Conservation (phyloP, 2,329 filamentous ascomycete genomes). For the Lasiodiplodia theobromae region DNA sequence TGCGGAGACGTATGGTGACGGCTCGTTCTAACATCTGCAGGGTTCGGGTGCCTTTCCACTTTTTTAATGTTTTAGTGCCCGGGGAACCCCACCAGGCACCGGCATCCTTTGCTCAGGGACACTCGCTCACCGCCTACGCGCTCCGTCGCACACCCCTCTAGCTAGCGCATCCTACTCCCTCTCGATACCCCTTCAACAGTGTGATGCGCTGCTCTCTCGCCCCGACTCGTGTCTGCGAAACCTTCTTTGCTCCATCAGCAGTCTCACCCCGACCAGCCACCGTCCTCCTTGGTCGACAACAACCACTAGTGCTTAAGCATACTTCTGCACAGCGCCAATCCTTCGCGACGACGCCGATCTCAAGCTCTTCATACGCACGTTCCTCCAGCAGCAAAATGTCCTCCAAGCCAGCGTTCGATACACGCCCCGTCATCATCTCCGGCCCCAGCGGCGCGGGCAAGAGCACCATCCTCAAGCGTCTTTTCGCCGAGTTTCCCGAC, state of each 20-base stretch:
- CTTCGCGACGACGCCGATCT: not conserved
- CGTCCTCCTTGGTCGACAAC: not conserved
- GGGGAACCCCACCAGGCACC: not conserved
- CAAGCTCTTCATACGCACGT: not conserved
- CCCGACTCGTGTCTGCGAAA: not conserved
- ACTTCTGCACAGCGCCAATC: not conserved
- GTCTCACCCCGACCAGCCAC: not conserved
- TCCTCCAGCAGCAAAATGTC: not conserved
- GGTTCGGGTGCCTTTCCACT: not conserved
- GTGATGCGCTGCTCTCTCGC: slow-evolving; percentile 3
- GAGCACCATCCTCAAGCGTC: slow-evolving; percentile 76
- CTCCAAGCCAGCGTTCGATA: slow-evolving; percentile 9
- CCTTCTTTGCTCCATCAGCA: not conserved
- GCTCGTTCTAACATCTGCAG: slow-evolving; percentile 12
- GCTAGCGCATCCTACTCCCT: not conserved
- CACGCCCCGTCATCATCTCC: slow-evolving; percentile 74
- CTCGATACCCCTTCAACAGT: not conserved
- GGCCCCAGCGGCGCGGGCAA: slow-evolving; percentile 83
- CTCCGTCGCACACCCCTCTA: not conserved
- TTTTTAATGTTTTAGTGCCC: not conserved
- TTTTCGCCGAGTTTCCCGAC: slow-evolving; percentile 71
- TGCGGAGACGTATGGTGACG: not conserved
- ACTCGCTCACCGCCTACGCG: slow-evolving; percentile 22
- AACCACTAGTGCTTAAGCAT: not conserved
- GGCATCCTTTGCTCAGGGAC: slow-evolving; percentile 5